Evolutionary conservation across 2,329 filamentous ascomycete species (phyloP), one percentile per base, ranked within the genome.

Genomic region (Elsinoe necatrix): DNA sequence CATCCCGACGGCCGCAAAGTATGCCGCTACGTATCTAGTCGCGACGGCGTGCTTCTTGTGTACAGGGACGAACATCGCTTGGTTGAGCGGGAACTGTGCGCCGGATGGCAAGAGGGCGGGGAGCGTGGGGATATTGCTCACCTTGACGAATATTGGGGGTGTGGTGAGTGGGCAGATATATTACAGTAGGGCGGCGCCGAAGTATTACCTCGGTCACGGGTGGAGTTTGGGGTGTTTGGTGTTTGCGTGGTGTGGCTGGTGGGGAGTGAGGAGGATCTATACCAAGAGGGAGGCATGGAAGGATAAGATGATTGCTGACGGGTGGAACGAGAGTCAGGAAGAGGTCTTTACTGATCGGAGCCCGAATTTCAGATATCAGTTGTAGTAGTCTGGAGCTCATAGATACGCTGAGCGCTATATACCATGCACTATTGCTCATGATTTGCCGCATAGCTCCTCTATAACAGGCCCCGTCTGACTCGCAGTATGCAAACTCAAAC

Each of bases 141-240:
- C 65, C 0, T 60, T 69, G n/a, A 68, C 66, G 7, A 69, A 69
- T 21, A 65, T 69, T 16, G 68, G 67, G 1, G 67, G 68, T 23
- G 66, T 69, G 0, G 65, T 69, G 0, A 63, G 61, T 0, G 68
- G 68, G 0, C 67, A 69, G 57, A 69, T 69, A 1, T 69, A 68
- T 23, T 62, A 52, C 11, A 43, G 31, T 8, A 59, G 52, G 45
- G 57, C 55, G 27, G 54, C 52, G 18, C 57, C 57, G 47, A 43
- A 45, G 5, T 59, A 50, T 35, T 65, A 65, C 25, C 69, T 67
- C 3, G 70, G 71, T 1, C 71, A 70, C 31, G 69, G 68, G 8
- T 63, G 65, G 11, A 69, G 67, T 1, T 51, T 71, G 3, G 64
- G 62, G 3, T 64, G 58, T 61, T 66, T 61, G 57, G 63, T 23